Base-by-base conservation (phyloP, 2,329 filamentous ascomycete species). In the Alternaria viburni region DNA sequence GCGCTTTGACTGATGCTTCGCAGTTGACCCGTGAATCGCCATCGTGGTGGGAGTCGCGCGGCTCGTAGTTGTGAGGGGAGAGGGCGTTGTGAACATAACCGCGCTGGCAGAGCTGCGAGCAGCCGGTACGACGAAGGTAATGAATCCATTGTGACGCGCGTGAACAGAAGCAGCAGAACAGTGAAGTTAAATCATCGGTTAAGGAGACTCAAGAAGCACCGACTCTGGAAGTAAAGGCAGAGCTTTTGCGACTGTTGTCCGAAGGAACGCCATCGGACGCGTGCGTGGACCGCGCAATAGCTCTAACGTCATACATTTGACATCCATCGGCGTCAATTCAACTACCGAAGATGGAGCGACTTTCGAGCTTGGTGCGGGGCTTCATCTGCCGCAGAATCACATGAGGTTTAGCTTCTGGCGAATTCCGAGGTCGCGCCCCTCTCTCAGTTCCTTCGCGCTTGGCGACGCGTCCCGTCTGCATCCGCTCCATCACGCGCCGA, bases 51-150 rank as follows among this genome's bases (percentile, higher is more conserved):
- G 19, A 67, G 41, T 58, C 67, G 66, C 19, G 67, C 65, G 26
- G 68, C 66, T 45, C 71, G 68, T 56, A 75, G 62, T 65, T 72
- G 71, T 70, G 66, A 50, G 69, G 79, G 69, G 47, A 79, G 52
- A 4, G 74, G 64, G 23, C 70, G 69, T 54, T 66, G 68, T 8
- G 71, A 68, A 57, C 69, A 72, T 58, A 76, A 68, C 44, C 76
- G 74, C 26, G 72, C 68, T 36, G 74, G 70, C 17, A 78, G 68
- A 26, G 72, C 61, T 52, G 72, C 59, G 26, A 78, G 67, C n/a
- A 78, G 61, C 59, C 75, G 68, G 52, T 71, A 77, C 28, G 74
- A 71, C 6, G 70, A 65, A 49, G 73, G 71, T 45, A 78, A 25
- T 5, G 68, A 61, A 44, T 77, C 73, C 77, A 79, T 79, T 64